These are phyloP conservation scores for Lathyrus oleraceus DNA, from an alignment of 306 rosid genomes.

Conservation along the genomic window DNA sequence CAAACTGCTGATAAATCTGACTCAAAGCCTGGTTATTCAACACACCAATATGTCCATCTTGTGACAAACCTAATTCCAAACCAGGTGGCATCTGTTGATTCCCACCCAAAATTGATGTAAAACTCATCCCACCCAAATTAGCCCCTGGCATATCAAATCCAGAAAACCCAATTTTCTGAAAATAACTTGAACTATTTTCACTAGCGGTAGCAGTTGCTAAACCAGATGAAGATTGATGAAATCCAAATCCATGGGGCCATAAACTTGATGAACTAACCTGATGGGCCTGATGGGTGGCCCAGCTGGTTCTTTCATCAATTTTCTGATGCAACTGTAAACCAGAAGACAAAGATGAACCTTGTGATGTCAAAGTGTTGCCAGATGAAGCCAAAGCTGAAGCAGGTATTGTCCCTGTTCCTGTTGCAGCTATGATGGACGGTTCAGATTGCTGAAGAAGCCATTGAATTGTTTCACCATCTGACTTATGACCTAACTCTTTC, in stretches of 20 bases:
- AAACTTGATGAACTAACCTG: neutral
- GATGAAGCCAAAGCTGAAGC: conserved; percentile 87
- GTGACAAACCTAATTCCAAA: conserved; percentile 87
- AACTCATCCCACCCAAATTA: conserved; percentile 85
- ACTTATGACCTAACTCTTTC: conserved; percentile 93
- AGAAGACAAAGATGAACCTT: conserved; percentile 63
- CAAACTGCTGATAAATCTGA: conserved; percentile 98
- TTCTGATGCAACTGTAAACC: conserved; percentile 49
- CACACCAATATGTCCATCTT: conserved; percentile 90
- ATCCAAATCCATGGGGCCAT: conserved; percentile 79
- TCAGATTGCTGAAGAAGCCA: conserved; percentile 95
- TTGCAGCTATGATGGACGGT: conserved; percentile 84
- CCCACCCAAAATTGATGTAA: conserved; percentile 87
- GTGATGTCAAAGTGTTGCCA: conserved; percentile 45
- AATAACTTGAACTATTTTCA: conserved; percentile 59
- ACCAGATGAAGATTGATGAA: conserved; percentile 53
- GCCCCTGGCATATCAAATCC: conserved; percentile 71
- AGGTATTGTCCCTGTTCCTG: conserved; percentile 90
- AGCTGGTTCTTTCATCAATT: neutral
- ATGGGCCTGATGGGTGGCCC: conserved; percentile 3
- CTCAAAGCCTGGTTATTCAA: conserved; percentile 75
- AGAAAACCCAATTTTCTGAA: conserved; percentile 79
- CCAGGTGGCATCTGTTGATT: conserved; percentile 70
- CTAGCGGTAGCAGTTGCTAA: conserved; percentile 44
- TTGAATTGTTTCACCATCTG: conserved; percentile 97